phyloP scores from a whole-genome alignment of 2,329 filamentous ascomycete species.

The Fonsecaea nubica region DNA sequence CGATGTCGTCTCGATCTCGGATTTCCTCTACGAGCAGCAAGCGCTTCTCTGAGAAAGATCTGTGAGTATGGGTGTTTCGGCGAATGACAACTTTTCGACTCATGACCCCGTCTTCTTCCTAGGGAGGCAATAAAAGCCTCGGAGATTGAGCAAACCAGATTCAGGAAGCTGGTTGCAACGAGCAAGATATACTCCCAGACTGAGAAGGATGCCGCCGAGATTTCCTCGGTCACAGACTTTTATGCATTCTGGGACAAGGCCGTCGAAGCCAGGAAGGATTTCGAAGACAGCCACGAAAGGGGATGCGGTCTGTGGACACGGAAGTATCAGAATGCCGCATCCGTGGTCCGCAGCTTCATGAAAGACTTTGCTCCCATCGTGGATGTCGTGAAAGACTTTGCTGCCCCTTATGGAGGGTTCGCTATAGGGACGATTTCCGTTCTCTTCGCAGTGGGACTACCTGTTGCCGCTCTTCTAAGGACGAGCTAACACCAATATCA shows the following conservation, averaged over 20 bases:
- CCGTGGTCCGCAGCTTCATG: constrained; percentile 4
- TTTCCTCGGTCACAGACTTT: neutral
- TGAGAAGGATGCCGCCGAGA: neutral
- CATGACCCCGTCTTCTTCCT: neutral
- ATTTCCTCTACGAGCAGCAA: neutral
- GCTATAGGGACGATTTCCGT: constrained; percentile 5
- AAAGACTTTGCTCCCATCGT: constrained; percentile 1
- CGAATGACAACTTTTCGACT: neutral
- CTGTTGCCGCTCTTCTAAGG: neutral
- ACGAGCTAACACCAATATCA: neutral
- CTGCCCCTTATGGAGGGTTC: neutral
- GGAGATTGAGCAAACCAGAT: neutral
- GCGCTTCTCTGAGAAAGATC: neutral
- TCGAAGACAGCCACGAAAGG: neutral
- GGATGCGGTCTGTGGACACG: neutral
- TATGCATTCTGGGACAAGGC: neutral
- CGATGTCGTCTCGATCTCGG: neutral
- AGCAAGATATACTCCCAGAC: neutral
- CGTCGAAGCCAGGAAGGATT: neutral
- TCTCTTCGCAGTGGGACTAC: constrained; percentile 3
- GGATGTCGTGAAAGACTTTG: constrained; percentile 2
- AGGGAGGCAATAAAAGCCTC: neutral
- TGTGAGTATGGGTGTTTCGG: neutral
- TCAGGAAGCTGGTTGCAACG: neutral
- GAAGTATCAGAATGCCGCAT: neutral